Evolutionary conservation across 768 basidiomycete species (phyloP).

Genomic region (Boletellus sp.): DNA sequence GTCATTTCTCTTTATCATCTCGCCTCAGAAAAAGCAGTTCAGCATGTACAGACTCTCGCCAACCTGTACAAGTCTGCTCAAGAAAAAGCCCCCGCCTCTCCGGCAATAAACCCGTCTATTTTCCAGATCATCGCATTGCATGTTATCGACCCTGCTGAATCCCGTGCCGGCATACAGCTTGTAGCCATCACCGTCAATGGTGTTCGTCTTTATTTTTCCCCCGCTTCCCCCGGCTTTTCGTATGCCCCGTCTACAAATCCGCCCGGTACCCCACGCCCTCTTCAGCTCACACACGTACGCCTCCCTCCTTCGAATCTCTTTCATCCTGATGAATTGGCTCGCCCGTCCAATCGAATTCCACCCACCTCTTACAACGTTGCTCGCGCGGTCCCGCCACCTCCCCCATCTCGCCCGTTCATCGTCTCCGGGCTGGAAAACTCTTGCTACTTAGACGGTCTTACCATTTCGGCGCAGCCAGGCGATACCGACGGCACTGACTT

Average conservation of each 20-base stretch:
- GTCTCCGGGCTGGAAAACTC: constrained; percentile 57
- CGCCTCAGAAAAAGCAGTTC: constrained; percentile 59
- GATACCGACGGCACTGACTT: constrained; percentile 73
- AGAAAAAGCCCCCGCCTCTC: constrained; percentile 77
- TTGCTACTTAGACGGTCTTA: constrained; percentile 64
- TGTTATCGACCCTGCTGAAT: constrained; percentile 61
- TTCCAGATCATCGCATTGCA: constrained; percentile 74
- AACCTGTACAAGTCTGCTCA: constrained; percentile 73
- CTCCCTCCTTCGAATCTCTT: constrained; percentile 72
- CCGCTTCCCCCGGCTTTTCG: constrained; percentile 47
- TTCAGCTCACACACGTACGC: constrained; percentile 76
- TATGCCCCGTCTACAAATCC: constrained; percentile 36
- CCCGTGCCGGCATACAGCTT: constrained; percentile 67
- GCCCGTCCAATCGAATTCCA: constrained; percentile 44
- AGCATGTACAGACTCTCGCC: constrained; percentile 70
- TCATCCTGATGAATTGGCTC: constrained; percentile 69
- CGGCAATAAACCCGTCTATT: constrained; percentile 62
- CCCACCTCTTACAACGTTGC: constrained; percentile 44
- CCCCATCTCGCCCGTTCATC: constrained; percentile 54
- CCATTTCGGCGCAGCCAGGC: constrained; percentile 67
- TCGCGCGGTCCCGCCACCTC: constrained; percentile 40
- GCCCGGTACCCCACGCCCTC: constrained; percentile 32
- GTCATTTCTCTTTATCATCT: constrained; percentile 66
- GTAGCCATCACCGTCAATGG: constrained; percentile 81
- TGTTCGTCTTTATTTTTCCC: constrained; percentile 79